Percentiles rank a stretch among this genome's conserved stretches.
These are phyloP conservation scores for Xylaria acuta DNA, from an alignment of 495 filamentous ascomycete species.

Conservation along the genomic window DNA sequence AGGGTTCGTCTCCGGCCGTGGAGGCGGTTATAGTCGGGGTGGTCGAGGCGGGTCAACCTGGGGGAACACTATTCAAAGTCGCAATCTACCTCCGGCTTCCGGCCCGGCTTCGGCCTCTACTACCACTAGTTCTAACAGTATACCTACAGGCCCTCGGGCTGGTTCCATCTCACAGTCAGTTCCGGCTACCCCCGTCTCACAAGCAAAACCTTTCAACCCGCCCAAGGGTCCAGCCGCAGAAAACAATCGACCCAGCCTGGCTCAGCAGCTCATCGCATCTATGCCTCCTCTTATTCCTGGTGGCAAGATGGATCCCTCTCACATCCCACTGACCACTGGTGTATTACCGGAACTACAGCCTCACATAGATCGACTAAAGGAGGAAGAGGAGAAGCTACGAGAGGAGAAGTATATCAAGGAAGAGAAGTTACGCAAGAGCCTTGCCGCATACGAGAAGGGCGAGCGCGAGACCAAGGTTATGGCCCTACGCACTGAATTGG, in stretches of 20 bases:
- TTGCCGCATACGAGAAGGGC: constrained; percentile 49
- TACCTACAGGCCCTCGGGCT: constrained; percentile 54
- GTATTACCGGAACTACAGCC: constrained; percentile 48
- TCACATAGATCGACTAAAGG: constrained; percentile 46
- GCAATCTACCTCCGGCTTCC: constrained; percentile 39
- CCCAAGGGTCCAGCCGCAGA: constrained; percentile 55
- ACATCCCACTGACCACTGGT: constrained; percentile 40
- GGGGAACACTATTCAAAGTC: constrained; percentile 43
- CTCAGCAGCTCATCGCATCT: constrained; percentile 48
- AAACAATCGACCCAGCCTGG: constrained; percentile 45
- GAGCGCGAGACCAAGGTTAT: constrained; percentile 53
- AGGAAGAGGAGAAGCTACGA: constrained; percentile 55
- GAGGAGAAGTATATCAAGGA: constrained; percentile 53
- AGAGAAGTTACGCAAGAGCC: constrained; percentile 50
- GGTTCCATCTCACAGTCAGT: constrained; percentile 34
- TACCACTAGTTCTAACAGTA: constrained; percentile 40
- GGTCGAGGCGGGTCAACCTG: constrained; percentile 48
- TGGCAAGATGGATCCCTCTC: constrained; percentile 49
- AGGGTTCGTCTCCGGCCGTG: constrained; percentile 49
- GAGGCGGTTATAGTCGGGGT: constrained; percentile 45
- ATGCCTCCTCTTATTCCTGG: constrained; percentile 51
- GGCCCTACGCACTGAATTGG: constrained; percentile 52
- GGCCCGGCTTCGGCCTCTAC: constrained; percentile 41
- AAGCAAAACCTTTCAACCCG: constrained; percentile 55
- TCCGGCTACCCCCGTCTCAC: constrained; percentile 35